These are phyloP conservation scores for Colletotrichum cuscutae DNA, from an alignment of 2,329 filamentous ascomycete genomes.

Conservation along the genomic window DNA sequence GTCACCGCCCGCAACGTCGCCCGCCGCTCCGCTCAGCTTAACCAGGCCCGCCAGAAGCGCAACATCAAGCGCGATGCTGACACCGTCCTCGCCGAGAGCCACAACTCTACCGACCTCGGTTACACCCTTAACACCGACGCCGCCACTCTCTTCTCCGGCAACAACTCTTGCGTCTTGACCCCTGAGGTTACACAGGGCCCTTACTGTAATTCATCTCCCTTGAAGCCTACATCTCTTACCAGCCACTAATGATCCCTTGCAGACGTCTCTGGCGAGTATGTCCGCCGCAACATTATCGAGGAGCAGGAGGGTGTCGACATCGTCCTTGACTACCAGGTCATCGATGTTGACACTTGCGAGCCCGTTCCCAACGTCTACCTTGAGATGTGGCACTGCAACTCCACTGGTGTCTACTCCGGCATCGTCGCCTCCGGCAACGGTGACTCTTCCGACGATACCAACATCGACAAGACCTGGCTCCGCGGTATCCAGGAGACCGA, in stretches of 20 bases:
- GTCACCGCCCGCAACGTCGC: slow-evolving; percentile 54
- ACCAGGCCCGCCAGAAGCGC: slow-evolving; percentile 53
- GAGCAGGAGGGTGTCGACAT: slow-evolving; percentile 51
- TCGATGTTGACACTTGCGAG: slow-evolving; percentile 54
- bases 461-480: slow-evolving; percentile 48
- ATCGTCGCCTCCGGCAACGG: slow-evolving; percentile 49
- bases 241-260: not conserved
- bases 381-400: slow-evolving; percentile 58
- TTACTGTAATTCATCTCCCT: slow-evolving; percentile 47
- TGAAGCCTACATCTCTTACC: too few relatives aligned
- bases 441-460: slow-evolving; percentile 40
- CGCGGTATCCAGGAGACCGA: slow-evolving; percentile 54
- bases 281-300: slow-evolving; percentile 53
- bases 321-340: slow-evolving; percentile 54
- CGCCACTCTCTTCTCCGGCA: slow-evolving; percentile 46
- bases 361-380: slow-evolving; percentile 51
- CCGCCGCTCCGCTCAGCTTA: slow-evolving; percentile 53
- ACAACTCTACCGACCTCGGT: slow-evolving; percentile 45
- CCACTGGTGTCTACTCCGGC: slow-evolving; percentile 57
- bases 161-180: slow-evolving; percentile 55
- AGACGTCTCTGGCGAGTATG: slow-evolving; percentile 49
- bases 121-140: slow-evolving; percentile 44
- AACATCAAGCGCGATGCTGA: slow-evolving; percentile 44
- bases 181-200: slow-evolving; percentile 60
- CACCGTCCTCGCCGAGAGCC: slow-evolving; percentile 44